Evolutionary conservation across 208 protist species (phyloP), one percentile per base, ranked within the genome.

Genomic region (Wallacemonas rigidus): DNA sequence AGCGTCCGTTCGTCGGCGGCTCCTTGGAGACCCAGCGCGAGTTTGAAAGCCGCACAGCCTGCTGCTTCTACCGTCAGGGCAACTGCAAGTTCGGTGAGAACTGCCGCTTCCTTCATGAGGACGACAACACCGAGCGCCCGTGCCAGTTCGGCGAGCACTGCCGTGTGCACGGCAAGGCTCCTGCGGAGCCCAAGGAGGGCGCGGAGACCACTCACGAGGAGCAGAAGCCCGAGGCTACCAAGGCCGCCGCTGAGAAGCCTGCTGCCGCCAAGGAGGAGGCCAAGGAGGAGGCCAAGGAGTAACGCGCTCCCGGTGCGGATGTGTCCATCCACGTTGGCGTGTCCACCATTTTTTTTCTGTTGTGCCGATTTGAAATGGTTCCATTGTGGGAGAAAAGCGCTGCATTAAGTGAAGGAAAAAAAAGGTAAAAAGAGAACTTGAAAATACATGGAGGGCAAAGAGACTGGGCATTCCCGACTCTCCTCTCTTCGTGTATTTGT

Each of bases 41-140:
- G 70, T 95, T 81, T 79, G 88, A 93, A 69, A 72, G 80, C 55
- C 77, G 90, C 61, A 93, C 86, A 35, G 77, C 80, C 47, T 95
- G 91, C 81, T 95, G 91, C 71, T 95, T 95, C 79, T 83, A 86
- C 72, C 75, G 83, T 12, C 88, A 95, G 74, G 88, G 88, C 41
- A 85, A 79, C 56, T 95, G 91, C 77, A 91, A 90, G 75, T 95
- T 92, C 68, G 81, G 77, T 53, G 88, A 92, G 8, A 70, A 62
- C 8, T 95, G 91, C 80, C 87, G 87, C 68, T 95, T 93, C 74
- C 64, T 92, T 47, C 91, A 95, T 74, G 81, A 92, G 44, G 79
- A 92, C 17, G 81, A 85, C 55, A 63, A 63, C 57, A 64, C 71
- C 48, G 80, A 76, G 40, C 75, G 69, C 58, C 67, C 77, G 45